A percentile compares a stretch with the other conserved stretches of the same genome.
Conservation (phyloP, 2,329 filamentous ascomycete genomes). For the Cercospora brassicicola region DNA sequence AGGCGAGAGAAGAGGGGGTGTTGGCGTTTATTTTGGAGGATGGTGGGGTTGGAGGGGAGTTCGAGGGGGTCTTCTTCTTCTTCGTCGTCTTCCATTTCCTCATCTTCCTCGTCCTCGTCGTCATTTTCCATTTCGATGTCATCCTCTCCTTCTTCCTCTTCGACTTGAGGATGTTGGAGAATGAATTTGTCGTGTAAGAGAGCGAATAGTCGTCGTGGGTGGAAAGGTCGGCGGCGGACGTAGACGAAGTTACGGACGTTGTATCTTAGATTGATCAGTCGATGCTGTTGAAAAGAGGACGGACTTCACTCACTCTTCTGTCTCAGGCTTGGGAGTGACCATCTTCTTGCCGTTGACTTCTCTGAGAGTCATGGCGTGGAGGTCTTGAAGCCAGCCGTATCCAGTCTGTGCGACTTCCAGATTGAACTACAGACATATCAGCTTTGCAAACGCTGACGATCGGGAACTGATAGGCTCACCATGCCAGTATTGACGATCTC, state of each 20-base stretch:
- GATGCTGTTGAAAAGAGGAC: not conserved
- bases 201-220: slow-evolving; percentile 44
- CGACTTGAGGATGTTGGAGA: slow-evolving; percentile 42
- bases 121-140: slow-evolving; percentile 35
- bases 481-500: slow-evolving; percentile 65
- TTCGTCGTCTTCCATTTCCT: slow-evolving; percentile 36
- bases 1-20: slow-evolving; percentile 56
- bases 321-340: slow-evolving; percentile 67
- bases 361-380: slow-evolving; percentile 66
- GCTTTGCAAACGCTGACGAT: not conserved
- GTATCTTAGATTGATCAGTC: slow-evolving; percentile 44
- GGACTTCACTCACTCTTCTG: slow-evolving; percentile 59
- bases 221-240: slow-evolving; percentile 51
- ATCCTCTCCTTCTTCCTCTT: slow-evolving; percentile 36
- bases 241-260: slow-evolving; percentile 72
- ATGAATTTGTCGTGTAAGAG: slow-evolving; percentile 48
- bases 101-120: slow-evolving; percentile 34
- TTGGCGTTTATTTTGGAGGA: slow-evolving; percentile 58
- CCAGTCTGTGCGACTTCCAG: slow-evolving; percentile 64
- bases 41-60: slow-evolving; percentile 38
- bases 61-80: slow-evolving; percentile 39
- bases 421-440: slow-evolving; percentile 50
- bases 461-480: not conserved
- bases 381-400: slow-evolving; percentile 68
- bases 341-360: slow-evolving; percentile 57